Conservation (phyloP, 495 filamentous ascomycete genomes). For the Trypethelium eluteriae region DNA sequence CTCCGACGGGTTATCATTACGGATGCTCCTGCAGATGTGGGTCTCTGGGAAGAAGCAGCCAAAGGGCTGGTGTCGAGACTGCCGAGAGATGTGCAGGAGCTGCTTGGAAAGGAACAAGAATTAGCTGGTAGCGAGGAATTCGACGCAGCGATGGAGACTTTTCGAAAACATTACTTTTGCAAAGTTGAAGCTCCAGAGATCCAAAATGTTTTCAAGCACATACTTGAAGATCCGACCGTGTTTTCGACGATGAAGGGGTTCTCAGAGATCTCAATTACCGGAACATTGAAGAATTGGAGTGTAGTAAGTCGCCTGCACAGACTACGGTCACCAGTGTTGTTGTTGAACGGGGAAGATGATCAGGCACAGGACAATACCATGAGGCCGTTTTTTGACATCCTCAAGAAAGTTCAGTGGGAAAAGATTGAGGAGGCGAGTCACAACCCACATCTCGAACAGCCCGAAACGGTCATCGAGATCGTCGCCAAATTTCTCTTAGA, state of each 20-base stretch:
- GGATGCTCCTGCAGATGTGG: constrained; percentile 34
- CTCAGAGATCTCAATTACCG: constrained; percentile 42
- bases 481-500: neutral
- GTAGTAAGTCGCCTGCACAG: constrained; percentile 17
- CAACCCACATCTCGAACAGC: constrained; percentile 1
- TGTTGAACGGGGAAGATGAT: constrained; percentile 3
- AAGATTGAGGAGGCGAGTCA: constrained; percentile 4
- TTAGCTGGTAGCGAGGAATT: constrained; percentile 39
- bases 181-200: constrained; percentile 35
- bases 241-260: constrained; percentile 47
- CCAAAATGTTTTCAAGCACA: constrained; percentile 27
- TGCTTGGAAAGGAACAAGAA: constrained; percentile 35
- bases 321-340: constrained; percentile 7
- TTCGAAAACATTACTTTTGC: constrained; percentile 40
- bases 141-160: constrained; percentile 37
- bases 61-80: constrained; percentile 32
- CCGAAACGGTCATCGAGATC: neutral
- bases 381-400: neutral
- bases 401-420: neutral
- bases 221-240: constrained; percentile 40
- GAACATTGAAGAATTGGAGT: constrained; percentile 41
- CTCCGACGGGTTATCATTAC: constrained; percentile 38
- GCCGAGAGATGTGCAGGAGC: constrained; percentile 40
- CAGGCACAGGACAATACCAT: constrained; percentile 4
- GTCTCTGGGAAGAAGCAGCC: constrained; percentile 28